Base-by-base conservation (phyloP, 2,329 filamentous ascomycete species). In the Fusarium ambrosium region DNA sequence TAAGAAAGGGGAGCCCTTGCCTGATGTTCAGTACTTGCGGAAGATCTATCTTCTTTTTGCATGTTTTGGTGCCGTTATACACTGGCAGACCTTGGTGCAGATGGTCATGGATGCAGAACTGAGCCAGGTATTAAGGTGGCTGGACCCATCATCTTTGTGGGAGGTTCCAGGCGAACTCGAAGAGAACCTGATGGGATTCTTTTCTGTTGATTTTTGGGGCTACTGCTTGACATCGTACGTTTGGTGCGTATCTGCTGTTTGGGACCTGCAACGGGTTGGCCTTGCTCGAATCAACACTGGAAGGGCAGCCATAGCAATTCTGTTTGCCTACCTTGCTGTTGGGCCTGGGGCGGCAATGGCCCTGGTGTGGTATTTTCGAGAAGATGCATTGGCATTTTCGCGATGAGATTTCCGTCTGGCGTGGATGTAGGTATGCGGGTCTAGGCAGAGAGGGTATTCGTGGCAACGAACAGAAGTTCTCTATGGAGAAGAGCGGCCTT, bases 321-420 rank as follows among this genome's bases (percentile, higher is more conserved):
- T 58, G 10, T 13, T 66, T 13, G 48, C 62, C 1, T 29, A 51
- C 29, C 16, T 73, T 14, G 9, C 39, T 7, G 11, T 69, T 41
- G 71, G 68, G 1, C 68, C 71, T 8, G 71, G 71, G 9, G 68
- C 71, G 3, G 68, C 71, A 0, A 62, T 71, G 55, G 62, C 69
- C 6, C 41, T 55, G 2, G 68, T 73, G 29, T 73, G 71, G 71
- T 66, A 69, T 32, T 71, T 69, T 62, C 59, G 71, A 14, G 71
- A 73, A 27, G 39, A n/a, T 36, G 61, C 24, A 2, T 29, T 73
- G 62, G 62, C 58, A 0, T 61, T 39, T 27, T 24, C 18, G 2
- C 3, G 6, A 11, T 27, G 24, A 48, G 22, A 18, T 3, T 3
- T 10, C 4, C 2, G 13, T 18, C 13, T 36, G 34, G 34, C 13